Conservation (phyloP, 2,329 filamentous ascomycete genomes). For the Aphanoascus verrucosus region DNA sequence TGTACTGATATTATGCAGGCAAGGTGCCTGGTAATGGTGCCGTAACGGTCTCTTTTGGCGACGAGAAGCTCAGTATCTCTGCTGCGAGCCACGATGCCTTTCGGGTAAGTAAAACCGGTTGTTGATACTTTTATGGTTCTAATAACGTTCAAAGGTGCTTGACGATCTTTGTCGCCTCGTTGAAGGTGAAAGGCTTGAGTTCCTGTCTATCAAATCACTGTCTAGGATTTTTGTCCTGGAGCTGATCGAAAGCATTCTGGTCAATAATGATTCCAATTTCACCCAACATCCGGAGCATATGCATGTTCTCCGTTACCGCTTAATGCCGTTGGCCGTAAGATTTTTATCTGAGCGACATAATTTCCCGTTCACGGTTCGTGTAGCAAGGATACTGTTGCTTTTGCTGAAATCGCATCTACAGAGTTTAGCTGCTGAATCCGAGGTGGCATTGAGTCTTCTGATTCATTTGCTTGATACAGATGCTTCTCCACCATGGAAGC, state of each 20-base stretch:
- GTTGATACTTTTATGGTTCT: background rate
- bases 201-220: slow-evolving; percentile 66
- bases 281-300: slow-evolving; percentile 67
- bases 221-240: slow-evolving; percentile 79
- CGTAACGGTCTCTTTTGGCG: slow-evolving; percentile 45
- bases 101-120: slow-evolving; percentile 41
- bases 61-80: slow-evolving; percentile 55
- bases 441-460: slow-evolving; percentile 68
- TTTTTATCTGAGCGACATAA: slow-evolving; percentile 65
- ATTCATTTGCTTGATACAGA: slow-evolving; percentile 86
- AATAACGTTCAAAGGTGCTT: slow-evolving; percentile 51
- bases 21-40: background rate
- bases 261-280: slow-evolving; percentile 75
- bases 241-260: slow-evolving; percentile 79
- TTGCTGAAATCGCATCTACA: slow-evolving; percentile 67
- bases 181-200: slow-evolving; percentile 72
- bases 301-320: slow-evolving; percentile 60
- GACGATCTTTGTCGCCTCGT: slow-evolving; percentile 82
- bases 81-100: slow-evolving; percentile 78
- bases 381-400: slow-evolving; percentile 72
- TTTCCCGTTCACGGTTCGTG: slow-evolving; percentile 72
- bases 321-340: slow-evolving; percentile 74
- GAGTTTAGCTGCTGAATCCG: slow-evolving; percentile 66
- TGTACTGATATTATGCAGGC: slow-evolving; percentile 1
- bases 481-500: slow-evolving; percentile 65